phyloP scores from a whole-genome alignment of 371 early-diverging fungal genomes.

The Rhizoclosmatium hyalinum region DNA sequence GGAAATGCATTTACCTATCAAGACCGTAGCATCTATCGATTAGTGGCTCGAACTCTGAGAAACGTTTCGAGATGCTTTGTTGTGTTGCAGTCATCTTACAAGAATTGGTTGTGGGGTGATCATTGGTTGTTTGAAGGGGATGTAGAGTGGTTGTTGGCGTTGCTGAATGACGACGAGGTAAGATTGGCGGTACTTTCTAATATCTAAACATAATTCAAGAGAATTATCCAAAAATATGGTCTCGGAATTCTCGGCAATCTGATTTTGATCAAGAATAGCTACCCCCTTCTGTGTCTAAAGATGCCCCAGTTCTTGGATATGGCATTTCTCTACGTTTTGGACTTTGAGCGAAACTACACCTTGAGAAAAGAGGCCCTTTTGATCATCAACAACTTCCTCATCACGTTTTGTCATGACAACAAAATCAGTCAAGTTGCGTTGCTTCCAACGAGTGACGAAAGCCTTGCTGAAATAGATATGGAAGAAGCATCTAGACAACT shows the following conservation, averaged over 20 bases:
- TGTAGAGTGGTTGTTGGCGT: constrained; percentile 38
- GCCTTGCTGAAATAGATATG: background rate
- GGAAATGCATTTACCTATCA: constrained; percentile 42
- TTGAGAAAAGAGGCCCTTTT: constrained; percentile 40
- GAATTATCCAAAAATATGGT: constrained; percentile 39
- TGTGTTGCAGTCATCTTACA: constrained; percentile 1
- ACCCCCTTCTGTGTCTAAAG: constrained; percentile 20
- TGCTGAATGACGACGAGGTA: constrained; percentile 45
- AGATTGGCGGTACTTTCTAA: background rate
- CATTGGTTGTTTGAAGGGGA: constrained; percentile 44
- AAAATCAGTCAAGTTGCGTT: constrained; percentile 23
- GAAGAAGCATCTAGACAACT: background rate
- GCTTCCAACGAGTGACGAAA: constrained; percentile 19
- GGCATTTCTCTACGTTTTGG: constrained; percentile 40
- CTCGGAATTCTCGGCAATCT: constrained; percentile 48
- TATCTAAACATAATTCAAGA: background rate
- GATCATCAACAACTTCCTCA: constrained; percentile 45
- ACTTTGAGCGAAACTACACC: constrained; percentile 25
- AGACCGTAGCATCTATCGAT: constrained; percentile 41
- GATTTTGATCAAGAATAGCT: constrained; percentile 43
- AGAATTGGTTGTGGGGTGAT: constrained; percentile 39
- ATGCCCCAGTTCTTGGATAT: constrained; percentile 50
- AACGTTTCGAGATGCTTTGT: constrained; percentile 37
- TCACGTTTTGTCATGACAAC: constrained; percentile 42
- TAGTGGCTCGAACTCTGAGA: constrained; percentile 33